Evolutionary conservation across 2,329 filamentous ascomycete genomes (phyloP).

Genomic region (Diaporthe sp.): DNA sequence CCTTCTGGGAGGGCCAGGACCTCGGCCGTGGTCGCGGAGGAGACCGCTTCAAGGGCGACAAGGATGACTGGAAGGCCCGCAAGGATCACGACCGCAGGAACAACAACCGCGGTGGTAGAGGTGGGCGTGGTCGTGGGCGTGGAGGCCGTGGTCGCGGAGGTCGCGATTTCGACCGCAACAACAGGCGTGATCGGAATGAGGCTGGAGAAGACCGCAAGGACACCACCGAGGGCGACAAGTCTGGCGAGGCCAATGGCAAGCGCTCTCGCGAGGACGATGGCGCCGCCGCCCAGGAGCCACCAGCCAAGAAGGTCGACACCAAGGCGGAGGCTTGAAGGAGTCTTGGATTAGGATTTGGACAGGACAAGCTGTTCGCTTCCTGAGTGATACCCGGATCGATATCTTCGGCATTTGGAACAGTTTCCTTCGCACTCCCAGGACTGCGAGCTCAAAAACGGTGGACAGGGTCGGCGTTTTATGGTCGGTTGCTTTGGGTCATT

Average conservation of each 20-base stretch:
- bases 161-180: constrained; percentile 57
- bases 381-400: constrained; percentile 41
- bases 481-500: constrained; percentile 36
- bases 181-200: constrained; percentile 54
- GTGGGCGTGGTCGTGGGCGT: constrained; percentile 56
- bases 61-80: constrained; percentile 75
- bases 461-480: constrained; percentile 38
- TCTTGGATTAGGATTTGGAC: constrained; percentile 22
- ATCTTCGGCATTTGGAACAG: constrained; percentile 37
- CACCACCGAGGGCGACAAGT: constrained; percentile 52
- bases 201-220: constrained; percentile 46
- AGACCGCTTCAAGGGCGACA: constrained; percentile 57
- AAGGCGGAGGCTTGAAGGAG: constrained; percentile 55
- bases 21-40: constrained; percentile 54
- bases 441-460: constrained; percentile 25
- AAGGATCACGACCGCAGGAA: constrained; percentile 73
- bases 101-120: constrained; percentile 66
- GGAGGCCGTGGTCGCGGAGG: constrained; percentile 59
- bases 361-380: constrained; percentile 28
- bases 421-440: constrained; percentile 29
- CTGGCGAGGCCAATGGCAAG: constrained; percentile 61
- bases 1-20: constrained; percentile 65
- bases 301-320: constrained; percentile 74
- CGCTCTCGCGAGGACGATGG: constrained; percentile 68
- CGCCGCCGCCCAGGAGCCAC: constrained; percentile 56